These are phyloP conservation scores for Sugiyamaella lignohabitans DNA, from an alignment of 805 yeast species.

Conservation along the genomic window DNA sequence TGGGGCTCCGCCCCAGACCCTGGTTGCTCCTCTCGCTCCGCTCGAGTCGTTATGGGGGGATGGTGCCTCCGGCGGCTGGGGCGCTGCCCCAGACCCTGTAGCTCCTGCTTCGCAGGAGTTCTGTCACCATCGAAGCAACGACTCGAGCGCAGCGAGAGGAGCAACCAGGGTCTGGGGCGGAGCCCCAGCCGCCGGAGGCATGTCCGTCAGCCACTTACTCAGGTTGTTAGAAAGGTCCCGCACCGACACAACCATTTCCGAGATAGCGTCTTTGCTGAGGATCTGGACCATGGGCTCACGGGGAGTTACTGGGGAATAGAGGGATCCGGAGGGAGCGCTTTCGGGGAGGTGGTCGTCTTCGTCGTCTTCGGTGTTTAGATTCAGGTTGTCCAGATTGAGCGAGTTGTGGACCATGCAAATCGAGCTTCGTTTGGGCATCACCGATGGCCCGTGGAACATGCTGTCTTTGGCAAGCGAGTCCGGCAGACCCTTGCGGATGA, in stretches of 20 bases:
- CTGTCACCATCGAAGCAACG: no score
- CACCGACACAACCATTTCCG: conserved; percentile 28
- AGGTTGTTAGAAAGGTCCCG: conserved; percentile 28
- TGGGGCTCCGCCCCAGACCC: no score
- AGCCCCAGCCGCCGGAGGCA: no score
- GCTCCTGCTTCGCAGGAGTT: no score
- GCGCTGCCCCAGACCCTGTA: no score
- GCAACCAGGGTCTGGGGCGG: no score
- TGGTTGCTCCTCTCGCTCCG: no score
- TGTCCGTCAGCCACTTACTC: conserved; percentile 21
- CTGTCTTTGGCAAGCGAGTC: not conserved
- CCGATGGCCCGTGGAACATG: not conserved
- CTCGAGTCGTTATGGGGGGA: no score
- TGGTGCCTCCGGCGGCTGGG: no score
- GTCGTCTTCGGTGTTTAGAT: not conserved
- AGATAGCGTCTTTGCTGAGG: conserved; percentile 25
- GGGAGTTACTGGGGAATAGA: conserved; percentile 7
- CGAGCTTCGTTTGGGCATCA: conserved; percentile 4
- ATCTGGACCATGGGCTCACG: conserved; percentile 11
- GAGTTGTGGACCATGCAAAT: conserved; percentile 21
- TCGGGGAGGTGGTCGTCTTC: conserved; percentile 6
- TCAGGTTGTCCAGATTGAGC: conserved; percentile 11
- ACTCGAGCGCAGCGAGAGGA: no score
- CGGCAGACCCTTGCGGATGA: conserved; percentile 8
- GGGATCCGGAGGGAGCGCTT: conserved; percentile 4